A percentile compares a stretch with the other conserved stretches of the same genome.
These are phyloP conservation scores for Apophysomyces variabilis DNA, from an alignment of 371 early-diverging fungal species.

Conservation along the genomic window DNA sequence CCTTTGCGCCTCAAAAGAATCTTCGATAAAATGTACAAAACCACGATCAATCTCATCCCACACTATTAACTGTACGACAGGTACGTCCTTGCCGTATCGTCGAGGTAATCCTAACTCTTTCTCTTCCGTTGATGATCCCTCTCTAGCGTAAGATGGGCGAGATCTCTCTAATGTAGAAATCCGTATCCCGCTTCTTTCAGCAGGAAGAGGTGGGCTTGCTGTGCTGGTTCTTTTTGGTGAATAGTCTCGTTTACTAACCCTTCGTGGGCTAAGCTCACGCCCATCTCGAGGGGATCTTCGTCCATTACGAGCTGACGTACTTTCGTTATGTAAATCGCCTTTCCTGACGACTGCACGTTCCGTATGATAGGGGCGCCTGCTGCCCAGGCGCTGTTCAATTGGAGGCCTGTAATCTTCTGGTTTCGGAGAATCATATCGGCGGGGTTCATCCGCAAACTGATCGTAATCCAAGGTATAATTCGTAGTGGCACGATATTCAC, in stretches of 20 bases:
- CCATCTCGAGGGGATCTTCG: not conserved
- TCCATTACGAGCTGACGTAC: not conserved
- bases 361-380: not conserved
- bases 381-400: not conserved
- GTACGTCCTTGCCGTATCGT: conserved; percentile 18
- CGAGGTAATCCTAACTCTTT: not conserved
- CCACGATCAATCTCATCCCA: conserved; percentile 20
- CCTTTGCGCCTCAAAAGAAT: conserved; percentile 16
- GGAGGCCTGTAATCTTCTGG: not conserved
- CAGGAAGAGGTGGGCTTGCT: not conserved
- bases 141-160: not conserved
- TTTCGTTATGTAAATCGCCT: not conserved
- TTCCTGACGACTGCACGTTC: not conserved
- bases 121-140: not conserved
- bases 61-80: conserved; percentile 25
- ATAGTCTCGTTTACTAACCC: not conserved
- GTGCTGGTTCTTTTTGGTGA: too few species aligned
- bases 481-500: not conserved
- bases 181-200: not conserved
- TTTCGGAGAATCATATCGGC: not conserved
- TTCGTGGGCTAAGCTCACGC: conserved; percentile 1
- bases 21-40: conserved; percentile 24
- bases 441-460: not conserved
- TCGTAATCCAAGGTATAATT: not conserved
- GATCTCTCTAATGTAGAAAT: not conserved